Conservation (phyloP, 2,329 filamentous ascomycete genomes). For the Nothopassalora personata region DNA sequence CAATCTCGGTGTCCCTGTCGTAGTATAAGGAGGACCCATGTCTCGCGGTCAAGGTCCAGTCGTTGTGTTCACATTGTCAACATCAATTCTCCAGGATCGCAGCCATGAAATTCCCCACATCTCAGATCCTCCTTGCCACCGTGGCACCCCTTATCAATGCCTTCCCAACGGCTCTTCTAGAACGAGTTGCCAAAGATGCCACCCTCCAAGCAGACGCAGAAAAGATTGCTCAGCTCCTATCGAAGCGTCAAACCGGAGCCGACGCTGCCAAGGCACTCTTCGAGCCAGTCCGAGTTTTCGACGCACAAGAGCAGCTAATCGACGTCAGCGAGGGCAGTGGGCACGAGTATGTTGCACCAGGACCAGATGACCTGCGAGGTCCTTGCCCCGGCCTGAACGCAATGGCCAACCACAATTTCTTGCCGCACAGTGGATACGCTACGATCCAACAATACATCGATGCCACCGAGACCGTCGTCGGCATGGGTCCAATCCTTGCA, state of each 20-base stretch:
- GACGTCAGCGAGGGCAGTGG: slow-evolving; percentile 22
- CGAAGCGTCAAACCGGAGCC: slow-evolving; percentile 17
- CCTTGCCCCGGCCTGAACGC: slow-evolving; percentile 33
- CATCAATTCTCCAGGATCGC: not conserved
- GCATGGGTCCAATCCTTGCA: slow-evolving; percentile 32
- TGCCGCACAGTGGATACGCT: slow-evolving; percentile 31
- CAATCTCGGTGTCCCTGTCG: not conserved
- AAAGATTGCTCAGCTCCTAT: slow-evolving; percentile 14
- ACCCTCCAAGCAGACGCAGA: not conserved
- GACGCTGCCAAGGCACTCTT: slow-evolving; percentile 20
- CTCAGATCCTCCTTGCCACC: not conserved
- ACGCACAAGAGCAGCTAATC: slow-evolving; percentile 27
- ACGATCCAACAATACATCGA: slow-evolving; percentile 30
- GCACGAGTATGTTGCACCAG: slow-evolving; percentile 27
- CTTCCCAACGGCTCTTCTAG: slow-evolving; percentile 2
- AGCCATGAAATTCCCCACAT: not conserved
- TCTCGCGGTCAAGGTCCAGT: not conserved
- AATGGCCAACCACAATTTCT: slow-evolving; percentile 24
- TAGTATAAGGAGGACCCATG: not conserved
- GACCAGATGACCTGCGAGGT: slow-evolving; percentile 24
- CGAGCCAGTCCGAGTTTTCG: slow-evolving; percentile 24
- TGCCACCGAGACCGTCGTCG: slow-evolving; percentile 26
- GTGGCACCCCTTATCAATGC: slow-evolving; percentile 1
- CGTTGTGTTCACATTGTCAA: not conserved
- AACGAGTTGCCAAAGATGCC: not conserved